These are phyloP conservation scores for Tolypocladium ovalisporum DNA, from an alignment of 2,329 filamentous ascomycete species.

Conservation along the genomic window DNA sequence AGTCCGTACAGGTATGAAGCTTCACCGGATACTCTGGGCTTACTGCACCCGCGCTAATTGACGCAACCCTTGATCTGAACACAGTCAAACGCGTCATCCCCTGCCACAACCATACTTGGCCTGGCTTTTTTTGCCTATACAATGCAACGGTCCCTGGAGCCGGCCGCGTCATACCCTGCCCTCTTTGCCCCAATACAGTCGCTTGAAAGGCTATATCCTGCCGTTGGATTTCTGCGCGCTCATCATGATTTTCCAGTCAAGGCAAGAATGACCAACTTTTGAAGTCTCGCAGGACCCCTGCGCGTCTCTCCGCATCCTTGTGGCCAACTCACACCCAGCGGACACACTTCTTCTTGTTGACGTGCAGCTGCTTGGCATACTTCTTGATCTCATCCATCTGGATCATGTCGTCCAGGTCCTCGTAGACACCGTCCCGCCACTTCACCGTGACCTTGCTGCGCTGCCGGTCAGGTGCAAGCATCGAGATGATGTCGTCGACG, in stretches of 20 bases:
- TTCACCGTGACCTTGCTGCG: constrained; percentile 14
- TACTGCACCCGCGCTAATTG: background rate
- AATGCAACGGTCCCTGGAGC: background rate
- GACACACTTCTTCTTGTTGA: constrained; percentile 12
- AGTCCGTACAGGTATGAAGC: background rate
- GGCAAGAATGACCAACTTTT: background rate
- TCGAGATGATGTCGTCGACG: constrained; percentile 8
- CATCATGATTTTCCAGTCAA: background rate
- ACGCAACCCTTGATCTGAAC: background rate
- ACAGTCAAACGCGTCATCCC: background rate
- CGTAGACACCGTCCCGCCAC: constrained; percentile 14
- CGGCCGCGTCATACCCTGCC: background rate
- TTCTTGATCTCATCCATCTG: constrained; percentile 10
- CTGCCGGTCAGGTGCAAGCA: constrained; percentile 12
- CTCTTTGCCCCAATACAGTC: background rate
- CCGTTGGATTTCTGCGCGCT: background rate
- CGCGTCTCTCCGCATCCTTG: background rate
- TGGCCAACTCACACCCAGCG: constrained; percentile 7
- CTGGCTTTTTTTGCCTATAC: background rate
- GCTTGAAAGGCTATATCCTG: background rate
- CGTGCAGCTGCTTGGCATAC: constrained; percentile 10
- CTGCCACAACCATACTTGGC: background rate
- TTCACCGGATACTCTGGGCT: background rate
- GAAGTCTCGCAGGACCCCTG: background rate
- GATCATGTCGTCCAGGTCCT: constrained; percentile 11